Evolutionary conservation across 768 basidiomycete genomes (phyloP).

Genomic region (Leccinum longicurvipes): DNA sequence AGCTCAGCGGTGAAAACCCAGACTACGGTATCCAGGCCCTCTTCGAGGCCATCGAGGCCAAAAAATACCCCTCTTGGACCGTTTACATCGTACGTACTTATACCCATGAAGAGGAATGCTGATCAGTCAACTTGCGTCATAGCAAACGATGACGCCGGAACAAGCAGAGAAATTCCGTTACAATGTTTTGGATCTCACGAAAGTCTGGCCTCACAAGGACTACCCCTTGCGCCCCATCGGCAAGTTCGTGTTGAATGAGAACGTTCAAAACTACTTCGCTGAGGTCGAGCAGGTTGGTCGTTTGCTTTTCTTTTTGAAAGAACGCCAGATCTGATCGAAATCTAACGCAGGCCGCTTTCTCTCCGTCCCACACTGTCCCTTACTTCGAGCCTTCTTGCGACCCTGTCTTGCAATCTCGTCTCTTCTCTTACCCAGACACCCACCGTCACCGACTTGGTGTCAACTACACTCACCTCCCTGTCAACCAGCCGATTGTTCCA

Average conservation of each 20-base stretch:
- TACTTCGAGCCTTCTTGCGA: constrained; percentile 90
- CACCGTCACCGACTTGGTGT: constrained; percentile 79
- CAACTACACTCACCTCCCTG: constrained; percentile 85
- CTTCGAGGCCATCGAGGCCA: constrained; percentile 78
- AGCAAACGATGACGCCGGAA: constrained; percentile 92
- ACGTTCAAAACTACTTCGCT: constrained; percentile 85
- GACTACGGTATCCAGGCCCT: constrained; percentile 82
- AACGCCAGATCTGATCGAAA: constrained; percentile 6
- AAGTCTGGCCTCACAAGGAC: constrained; percentile 85
- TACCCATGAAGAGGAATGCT: neutral
- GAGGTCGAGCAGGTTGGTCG: constrained; percentile 84
- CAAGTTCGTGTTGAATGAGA: constrained; percentile 77
- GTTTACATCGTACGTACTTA: constrained; percentile 66
- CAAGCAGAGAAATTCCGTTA: constrained; percentile 90
- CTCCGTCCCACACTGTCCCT: constrained; percentile 83
- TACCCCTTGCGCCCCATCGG: constrained; percentile 89
- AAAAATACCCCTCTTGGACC: constrained; percentile 83
- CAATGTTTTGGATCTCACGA: constrained; percentile 89
- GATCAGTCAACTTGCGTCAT: constrained; percentile 13
- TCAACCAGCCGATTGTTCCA: constrained; percentile 74
- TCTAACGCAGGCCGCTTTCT: constrained; percentile 61
- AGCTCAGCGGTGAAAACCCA: constrained; percentile 69
- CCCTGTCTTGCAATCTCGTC: constrained; percentile 89
- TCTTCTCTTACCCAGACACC: constrained; percentile 93
- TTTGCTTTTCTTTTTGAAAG: constrained; percentile 26